phyloP scores from a whole-genome alignment of 2,329 filamentous ascomycete species.

The Thielaviopsis ethacetica region DNA sequence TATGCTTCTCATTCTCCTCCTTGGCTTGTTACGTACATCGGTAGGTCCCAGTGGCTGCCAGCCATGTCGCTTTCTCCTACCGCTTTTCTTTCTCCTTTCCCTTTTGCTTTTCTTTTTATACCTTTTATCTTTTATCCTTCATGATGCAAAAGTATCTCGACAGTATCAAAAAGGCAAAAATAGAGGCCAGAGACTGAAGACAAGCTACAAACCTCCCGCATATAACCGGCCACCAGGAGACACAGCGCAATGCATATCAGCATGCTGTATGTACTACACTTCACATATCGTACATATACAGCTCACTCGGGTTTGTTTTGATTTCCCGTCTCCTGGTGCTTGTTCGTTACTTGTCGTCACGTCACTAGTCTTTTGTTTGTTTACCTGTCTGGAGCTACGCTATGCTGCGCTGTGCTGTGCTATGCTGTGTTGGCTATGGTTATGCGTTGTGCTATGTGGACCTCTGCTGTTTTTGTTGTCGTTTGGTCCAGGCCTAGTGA shows the following conservation, averaged over 20 bases:
- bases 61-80: neutral
- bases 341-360: neutral
- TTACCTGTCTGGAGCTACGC: neutral
- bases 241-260: neutral
- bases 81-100: neutral
- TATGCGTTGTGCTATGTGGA: neutral
- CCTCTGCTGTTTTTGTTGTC: neutral
- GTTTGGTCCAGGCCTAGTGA: neutral
- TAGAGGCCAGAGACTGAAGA: no score
- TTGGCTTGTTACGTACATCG: neutral
- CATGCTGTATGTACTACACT: neutral
- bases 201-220: neutral
- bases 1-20: neutral
- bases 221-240: neutral
- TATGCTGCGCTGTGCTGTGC: neutral
- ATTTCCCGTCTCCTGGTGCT: neutral
- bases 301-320: neutral
- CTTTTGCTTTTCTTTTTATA: neutral
- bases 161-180: neutral
- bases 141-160: no score
- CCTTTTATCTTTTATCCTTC: neutral
- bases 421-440: neutral
- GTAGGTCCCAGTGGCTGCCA: neutral
- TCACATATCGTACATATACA: neutral
- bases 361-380: neutral